phyloP scores from a whole-genome alignment of 1,139 yeast genomes.

The Scheffersomyces parashehatae region DNA sequence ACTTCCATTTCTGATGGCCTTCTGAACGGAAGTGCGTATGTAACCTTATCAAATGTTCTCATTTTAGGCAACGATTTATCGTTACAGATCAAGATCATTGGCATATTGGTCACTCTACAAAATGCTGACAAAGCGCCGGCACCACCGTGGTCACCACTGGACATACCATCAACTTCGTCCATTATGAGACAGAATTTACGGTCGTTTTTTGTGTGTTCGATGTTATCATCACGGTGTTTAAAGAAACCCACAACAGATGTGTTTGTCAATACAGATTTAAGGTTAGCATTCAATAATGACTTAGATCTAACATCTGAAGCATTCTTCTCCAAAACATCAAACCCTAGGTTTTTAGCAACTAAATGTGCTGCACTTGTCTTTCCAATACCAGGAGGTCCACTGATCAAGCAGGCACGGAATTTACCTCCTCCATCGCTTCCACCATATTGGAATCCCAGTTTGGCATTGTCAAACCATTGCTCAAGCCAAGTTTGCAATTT shows the following conservation, averaged over 20 bases:
- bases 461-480: slow-evolving; percentile 69
- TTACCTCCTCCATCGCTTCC: slow-evolving; percentile 63
- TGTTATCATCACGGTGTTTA: slow-evolving; percentile 36
- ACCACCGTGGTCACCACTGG: slow-evolving; percentile 98
- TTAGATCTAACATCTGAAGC: slow-evolving; percentile 92
- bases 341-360: slow-evolving; percentile 67
- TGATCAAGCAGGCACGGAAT: slow-evolving; percentile 79
- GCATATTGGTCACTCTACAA: slow-evolving; percentile 82
- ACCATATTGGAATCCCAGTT: slow-evolving; percentile 54
- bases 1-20: slow-evolving; percentile 85
- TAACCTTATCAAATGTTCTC: slow-evolving; percentile 92
- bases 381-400: slow-evolving; percentile 87
- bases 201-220: slow-evolving; percentile 31
- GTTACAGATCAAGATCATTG: slow-evolving; percentile 90
- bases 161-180: slow-evolving; percentile 99
- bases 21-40: slow-evolving; percentile 80
- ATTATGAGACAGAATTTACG: slow-evolving; percentile 72
- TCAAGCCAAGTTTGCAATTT: slow-evolving; percentile 71
- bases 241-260: slow-evolving; percentile 84
- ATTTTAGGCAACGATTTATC: slow-evolving; percentile 90
- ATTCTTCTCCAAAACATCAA: slow-evolving; percentile 72
- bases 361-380: slow-evolving; percentile 81
- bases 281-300: slow-evolving; percentile 62
- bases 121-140: slow-evolving; percentile 92
- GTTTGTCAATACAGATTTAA: slow-evolving; percentile 74